Conservation (phyloP, 1,284 basidiomycete species). For the Entoloma clypeatum region DNA sequence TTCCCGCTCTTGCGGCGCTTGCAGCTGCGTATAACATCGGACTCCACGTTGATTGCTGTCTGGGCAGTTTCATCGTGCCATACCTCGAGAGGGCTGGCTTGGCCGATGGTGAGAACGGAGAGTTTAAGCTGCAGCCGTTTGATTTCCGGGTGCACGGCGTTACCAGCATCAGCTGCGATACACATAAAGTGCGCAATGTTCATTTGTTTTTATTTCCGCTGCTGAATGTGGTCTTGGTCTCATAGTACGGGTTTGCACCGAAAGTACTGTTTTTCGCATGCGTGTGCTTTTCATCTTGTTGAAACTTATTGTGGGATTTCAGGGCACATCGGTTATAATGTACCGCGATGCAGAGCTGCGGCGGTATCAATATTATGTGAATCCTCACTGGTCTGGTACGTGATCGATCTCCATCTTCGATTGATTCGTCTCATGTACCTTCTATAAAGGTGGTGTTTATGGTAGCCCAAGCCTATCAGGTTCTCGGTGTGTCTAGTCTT, state of each 20-base stretch:
- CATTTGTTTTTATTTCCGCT: not conserved
- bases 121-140: slow-evolving; percentile 59
- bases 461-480: slow-evolving; percentile 86
- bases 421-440: not conserved
- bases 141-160: slow-evolving; percentile 91
- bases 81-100: slow-evolving; percentile 70
- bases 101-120: slow-evolving; percentile 46
- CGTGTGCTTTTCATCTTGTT: not conserved
- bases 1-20: slow-evolving; percentile 73
- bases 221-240: not conserved
- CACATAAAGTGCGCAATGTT: slow-evolving; percentile 68
- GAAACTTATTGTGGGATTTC: slow-evolving; percentile 11
- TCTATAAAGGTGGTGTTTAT: slow-evolving; percentile 63
- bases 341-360: slow-evolving; percentile 75
- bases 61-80: slow-evolving; percentile 90
- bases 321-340: slow-evolving; percentile 95
- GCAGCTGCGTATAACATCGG: slow-evolving; percentile 79
- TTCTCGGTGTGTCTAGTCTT: slow-evolving; percentile 57
- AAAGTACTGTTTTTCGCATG: slow-evolving; percentile 45
- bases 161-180: slow-evolving; percentile 89
- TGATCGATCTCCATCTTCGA: slow-evolving; percentile 9
- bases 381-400: slow-evolving; percentile 73
- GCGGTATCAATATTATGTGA: slow-evolving; percentile 81
- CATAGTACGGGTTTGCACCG: slow-evolving; percentile 78
- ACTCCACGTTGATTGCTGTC: slow-evolving; percentile 91